A percentile compares a stretch with the other conserved stretches of the same genome.
Evolutionary conservation across 805 yeast genomes (phyloP).

Genomic region (Candida tibetensis): DNA sequence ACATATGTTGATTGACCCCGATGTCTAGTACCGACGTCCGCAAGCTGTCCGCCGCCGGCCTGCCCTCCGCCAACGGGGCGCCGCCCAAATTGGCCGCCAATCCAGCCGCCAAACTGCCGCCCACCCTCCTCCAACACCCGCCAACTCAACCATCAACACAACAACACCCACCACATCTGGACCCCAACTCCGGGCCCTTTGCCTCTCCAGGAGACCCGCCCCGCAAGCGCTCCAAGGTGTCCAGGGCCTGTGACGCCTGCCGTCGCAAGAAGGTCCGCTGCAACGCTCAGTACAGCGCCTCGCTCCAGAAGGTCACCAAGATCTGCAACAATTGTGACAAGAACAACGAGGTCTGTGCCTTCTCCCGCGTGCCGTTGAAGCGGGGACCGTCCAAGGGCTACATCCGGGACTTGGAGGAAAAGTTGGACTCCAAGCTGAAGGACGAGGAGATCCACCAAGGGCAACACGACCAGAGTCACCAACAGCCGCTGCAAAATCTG

Average conservation of each 20-base stretch:
- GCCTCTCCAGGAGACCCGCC: conserved; percentile 18
- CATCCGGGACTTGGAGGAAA: conserved; percentile 42
- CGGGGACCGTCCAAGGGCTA: conserved; percentile 80
- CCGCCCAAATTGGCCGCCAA: too few relatives aligned
- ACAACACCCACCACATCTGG: not conserved
- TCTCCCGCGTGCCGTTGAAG: conserved; percentile 69
- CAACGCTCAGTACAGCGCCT: conserved; percentile 52
- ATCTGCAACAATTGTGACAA: conserved; percentile 63
- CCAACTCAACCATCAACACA: not conserved
- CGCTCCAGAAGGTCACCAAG: conserved; percentile 46
- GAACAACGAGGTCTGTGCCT: conserved; percentile 60
- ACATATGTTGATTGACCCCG: not conserved
- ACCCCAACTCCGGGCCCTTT: not conserved
- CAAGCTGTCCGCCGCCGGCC: not conserved
- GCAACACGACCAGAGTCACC: conserved; percentile 2
- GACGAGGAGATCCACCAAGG: not conserved
- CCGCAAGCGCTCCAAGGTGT: conserved; percentile 67
- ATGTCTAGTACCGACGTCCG: not conserved
- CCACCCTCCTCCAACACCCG: not conserved
- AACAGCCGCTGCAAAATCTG: conserved; percentile 6
- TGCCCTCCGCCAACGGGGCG: too few relatives aligned
- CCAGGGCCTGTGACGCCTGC: conserved; percentile 81
- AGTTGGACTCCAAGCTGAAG: conserved; percentile 20
- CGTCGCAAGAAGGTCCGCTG: conserved; percentile 71
- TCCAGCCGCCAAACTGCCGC: too few relatives aligned